These are phyloP conservation scores for Trichosporon asahii DNA, from an alignment of 1,284 basidiomycete genomes.

Conservation along the genomic window DNA sequence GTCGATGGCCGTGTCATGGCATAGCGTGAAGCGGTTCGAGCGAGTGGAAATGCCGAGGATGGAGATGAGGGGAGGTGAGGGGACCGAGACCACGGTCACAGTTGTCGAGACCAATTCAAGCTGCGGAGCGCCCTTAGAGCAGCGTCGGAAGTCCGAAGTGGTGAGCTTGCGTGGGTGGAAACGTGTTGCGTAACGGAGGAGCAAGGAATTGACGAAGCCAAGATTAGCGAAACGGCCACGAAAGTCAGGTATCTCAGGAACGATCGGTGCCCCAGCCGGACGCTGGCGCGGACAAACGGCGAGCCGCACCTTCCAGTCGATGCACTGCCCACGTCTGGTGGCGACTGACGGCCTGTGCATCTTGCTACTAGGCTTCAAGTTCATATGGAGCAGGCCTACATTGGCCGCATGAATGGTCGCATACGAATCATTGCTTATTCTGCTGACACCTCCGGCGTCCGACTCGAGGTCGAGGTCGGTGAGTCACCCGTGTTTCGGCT, in stretches of 20 bases:
- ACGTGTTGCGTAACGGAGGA: neutral
- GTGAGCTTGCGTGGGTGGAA: neutral
- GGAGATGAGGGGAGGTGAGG: neutral
- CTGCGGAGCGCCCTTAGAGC: neutral
- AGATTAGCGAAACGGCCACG: neutral
- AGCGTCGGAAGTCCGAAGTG: neutral
- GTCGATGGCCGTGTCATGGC: constrained; percentile 2
- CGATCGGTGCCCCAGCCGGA: constrained; percentile 5
- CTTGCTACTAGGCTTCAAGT: neutral
- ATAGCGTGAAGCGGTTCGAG: constrained; percentile 2
- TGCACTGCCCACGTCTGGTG: neutral
- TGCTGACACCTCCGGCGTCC: too few species aligned
- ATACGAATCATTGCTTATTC: too few species aligned
- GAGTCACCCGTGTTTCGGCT: neutral
- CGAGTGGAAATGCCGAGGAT: neutral
- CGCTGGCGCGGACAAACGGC: constrained; percentile 1
- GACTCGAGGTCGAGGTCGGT: neutral
- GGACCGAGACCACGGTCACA: neutral
- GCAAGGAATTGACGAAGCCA: neutral
- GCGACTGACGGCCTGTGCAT: neutral
- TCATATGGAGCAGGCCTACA: too few species aligned
- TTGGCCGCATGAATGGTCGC: too few species aligned
- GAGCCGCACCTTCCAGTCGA: neutral
- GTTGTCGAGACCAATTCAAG: neutral
- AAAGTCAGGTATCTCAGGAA: constrained; percentile 3